Evolutionary conservation across 192 early-diverging fungal species (phyloP).

Genomic region (Backusella macrospora): DNA sequence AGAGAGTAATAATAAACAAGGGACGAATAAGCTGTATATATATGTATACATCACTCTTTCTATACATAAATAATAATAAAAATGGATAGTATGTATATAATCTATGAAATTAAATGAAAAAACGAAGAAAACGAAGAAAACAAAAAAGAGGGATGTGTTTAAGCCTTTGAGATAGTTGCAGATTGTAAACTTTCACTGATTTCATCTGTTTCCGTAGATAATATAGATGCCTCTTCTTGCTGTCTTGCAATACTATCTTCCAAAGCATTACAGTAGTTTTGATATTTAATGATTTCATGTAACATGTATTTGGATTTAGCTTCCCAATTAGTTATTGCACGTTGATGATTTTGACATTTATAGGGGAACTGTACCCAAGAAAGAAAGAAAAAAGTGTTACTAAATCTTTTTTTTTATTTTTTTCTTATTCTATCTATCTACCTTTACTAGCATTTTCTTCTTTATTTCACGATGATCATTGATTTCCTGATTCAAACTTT

Average conservation of each 20-base stretch:
- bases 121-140: no score
- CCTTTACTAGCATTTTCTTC: constrained; percentile 48
- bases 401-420: no score
- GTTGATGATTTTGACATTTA: constrained; percentile 60
- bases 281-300: constrained; percentile 84
- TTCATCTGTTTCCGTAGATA: background rate
- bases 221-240: constrained; percentile 6
- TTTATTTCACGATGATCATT: constrained; percentile 67
- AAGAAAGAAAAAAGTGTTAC: background rate
- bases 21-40: background rate
- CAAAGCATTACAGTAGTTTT: constrained; percentile 76
- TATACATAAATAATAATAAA: background rate
- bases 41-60: background rate
- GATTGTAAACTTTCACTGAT: constrained; percentile 4
- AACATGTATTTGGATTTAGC: constrained; percentile 74
- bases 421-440: background rate
- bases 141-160: background rate
- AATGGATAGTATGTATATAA: background rate
- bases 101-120: background rate
- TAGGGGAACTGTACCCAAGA: constrained; percentile 55
- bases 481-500: constrained; percentile 66
- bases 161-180: background rate
- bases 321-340: constrained; percentile 81
- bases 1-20: constrained; percentile 3
- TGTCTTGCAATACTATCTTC: constrained; percentile 47